phyloP scores from a whole-genome alignment of 345 rosid species.

The Leavenworthia alabamica region DNA sequence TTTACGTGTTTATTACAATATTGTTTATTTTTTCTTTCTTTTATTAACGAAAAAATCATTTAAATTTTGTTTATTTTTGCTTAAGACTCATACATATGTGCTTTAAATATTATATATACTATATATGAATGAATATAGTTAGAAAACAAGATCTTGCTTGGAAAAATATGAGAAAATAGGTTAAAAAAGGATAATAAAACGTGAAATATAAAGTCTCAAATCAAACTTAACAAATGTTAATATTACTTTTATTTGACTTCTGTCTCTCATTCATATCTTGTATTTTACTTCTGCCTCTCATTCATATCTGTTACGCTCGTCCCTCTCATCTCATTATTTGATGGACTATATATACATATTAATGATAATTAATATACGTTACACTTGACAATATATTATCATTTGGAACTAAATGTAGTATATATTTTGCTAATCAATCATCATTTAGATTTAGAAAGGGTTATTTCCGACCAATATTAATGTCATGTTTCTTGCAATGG shows the following conservation, averaged over 20 bases:
- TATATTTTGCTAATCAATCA: not conserved
- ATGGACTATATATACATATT: not conserved
- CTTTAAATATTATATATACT: not conserved
- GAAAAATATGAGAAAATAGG: constrained; percentile 1
- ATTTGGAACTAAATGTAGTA: not conserved
- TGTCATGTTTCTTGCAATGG: not conserved
- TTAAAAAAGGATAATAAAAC: not conserved
- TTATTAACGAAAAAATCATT: not conserved
- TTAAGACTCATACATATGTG: not conserved
- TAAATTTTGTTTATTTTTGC: not conserved
- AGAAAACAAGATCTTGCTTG: not conserved
- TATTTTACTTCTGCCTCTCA: constrained; percentile 14
- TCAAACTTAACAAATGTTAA: not conserved
- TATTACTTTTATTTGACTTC: constrained; percentile 24
- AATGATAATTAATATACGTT: not conserved
- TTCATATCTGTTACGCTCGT: constrained; percentile 15
- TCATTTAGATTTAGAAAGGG: not conserved
- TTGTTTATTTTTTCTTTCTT: too few relatives aligned
- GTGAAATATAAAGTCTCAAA: constrained; percentile 19
- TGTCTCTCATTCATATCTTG: constrained; percentile 15
- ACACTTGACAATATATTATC: not conserved
- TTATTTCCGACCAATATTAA: not conserved
- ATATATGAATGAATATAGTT: not conserved
- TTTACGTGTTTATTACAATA: too few relatives aligned
- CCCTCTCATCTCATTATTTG: constrained; percentile 9